These are phyloP conservation scores for Volvox carteri DNA, from an alignment of 163 green algal species.

Conservation along the genomic window DNA sequence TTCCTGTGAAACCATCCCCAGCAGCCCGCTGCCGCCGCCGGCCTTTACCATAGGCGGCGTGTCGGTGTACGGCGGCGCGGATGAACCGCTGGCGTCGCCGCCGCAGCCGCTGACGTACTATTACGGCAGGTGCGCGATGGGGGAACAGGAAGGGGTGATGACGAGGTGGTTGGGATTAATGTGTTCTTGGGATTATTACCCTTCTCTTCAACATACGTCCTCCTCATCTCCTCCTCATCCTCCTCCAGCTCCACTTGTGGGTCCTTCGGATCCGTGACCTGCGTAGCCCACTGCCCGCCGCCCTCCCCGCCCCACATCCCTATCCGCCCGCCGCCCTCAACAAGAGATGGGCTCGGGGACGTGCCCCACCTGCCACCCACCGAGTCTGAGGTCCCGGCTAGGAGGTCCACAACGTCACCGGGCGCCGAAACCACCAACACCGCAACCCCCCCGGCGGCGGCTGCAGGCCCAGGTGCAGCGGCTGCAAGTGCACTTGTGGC, in stretches of 20 bases:
- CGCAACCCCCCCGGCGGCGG: background rate
- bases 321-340: too few relatives aligned
- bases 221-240: too few relatives aligned
- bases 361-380: background rate
- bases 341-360: slow-evolving; percentile 42
- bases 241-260: too few relatives aligned
- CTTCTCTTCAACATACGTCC: too few relatives aligned
- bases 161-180: too few relatives aligned
- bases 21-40: background rate
- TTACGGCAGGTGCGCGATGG: slow-evolving; percentile 45
- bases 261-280: too few relatives aligned
- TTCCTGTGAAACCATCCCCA: background rate
- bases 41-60: background rate
- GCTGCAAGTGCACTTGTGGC: slow-evolving; percentile 3
- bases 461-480: too few relatives aligned
- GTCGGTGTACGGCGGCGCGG: slow-evolving; percentile 7
- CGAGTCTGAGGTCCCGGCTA: background rate
- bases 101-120: slow-evolving; percentile 18
- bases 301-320: too few relatives aligned
- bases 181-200: too few relatives aligned
- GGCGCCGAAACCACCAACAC: too few relatives aligned
- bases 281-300: too few relatives aligned
- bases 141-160: too few relatives aligned
- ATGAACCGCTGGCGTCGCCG: background rate
- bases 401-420: background rate